Evolutionary conservation across 208 protist species (phyloP).

Genomic region (Naegleria lovaniensis): DNA sequence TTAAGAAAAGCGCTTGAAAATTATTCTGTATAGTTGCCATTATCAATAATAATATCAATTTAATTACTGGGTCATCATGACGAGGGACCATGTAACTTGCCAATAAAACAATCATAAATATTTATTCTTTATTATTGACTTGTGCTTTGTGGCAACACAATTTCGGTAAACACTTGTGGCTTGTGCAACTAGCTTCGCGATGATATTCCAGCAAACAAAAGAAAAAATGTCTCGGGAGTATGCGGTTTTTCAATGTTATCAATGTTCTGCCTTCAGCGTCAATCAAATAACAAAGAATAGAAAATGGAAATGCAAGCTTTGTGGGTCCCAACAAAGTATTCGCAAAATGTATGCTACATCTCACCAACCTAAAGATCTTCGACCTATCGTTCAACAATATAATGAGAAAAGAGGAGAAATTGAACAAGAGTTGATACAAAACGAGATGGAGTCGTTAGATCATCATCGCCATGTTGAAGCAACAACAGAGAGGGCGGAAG

Average conservation of each 20-base stretch:
- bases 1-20: no score
- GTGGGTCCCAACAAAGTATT: neutral
- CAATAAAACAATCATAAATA: no score
- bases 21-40: no score
- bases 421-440: neutral
- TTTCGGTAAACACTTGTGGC: no score
- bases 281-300: neutral
- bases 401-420: neutral
- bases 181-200: no score
- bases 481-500: neutral
- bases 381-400: neutral
- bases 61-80: no score
- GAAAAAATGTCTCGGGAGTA: neutral
- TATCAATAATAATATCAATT: no score
- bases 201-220: neutral
- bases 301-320: neutral
- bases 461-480: neutral
- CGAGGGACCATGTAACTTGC: no score
- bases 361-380: neutral
- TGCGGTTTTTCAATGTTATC: neutral
- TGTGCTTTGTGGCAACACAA: no score
- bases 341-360: neutral
- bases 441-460: neutral
- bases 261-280: neutral
- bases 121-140: no score